Percentiles rank a stretch among this genome's conserved stretches.
phyloP scores from a whole-genome alignment of 2,329 filamentous ascomycete genomes.

The Pseudodiploospora longispora region DNA sequence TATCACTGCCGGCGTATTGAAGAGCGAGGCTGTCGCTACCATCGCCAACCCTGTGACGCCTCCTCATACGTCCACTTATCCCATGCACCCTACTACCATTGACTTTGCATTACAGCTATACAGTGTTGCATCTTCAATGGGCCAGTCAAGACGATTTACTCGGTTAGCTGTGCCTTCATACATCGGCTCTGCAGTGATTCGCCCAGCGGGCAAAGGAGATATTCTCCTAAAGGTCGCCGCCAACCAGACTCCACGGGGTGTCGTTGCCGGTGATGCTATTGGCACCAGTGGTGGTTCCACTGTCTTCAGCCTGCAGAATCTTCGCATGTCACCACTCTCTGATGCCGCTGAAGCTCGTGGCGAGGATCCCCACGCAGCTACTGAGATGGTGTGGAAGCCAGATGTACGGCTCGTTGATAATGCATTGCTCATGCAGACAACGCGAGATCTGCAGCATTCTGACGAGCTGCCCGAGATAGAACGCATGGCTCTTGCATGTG shows the following conservation, averaged over 20 bases:
- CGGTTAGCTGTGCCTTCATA: background rate
- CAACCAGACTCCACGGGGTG: background rate
- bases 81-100: constrained; percentile 28
- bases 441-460: background rate
- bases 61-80: constrained; percentile 11
- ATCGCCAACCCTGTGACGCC: background rate
- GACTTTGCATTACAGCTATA: constrained; percentile 25
- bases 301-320: background rate
- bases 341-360: background rate
- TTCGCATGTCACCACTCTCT: background rate
- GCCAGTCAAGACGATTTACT: constrained; percentile 10
- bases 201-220: background rate
- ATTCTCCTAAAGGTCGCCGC: background rate
- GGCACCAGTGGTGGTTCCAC: background rate
- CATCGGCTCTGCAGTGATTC: background rate
- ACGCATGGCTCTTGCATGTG: background rate
- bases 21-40: background rate
- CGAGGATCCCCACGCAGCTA: background rate
- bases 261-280: background rate
- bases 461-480: background rate
- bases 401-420: background rate
- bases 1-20: background rate
- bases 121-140: constrained; percentile 15
- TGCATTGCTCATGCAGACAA: background rate
- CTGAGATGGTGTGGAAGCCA: background rate